Evolutionary conservation across 148 eudicot species (phyloP), one percentile per base, ranked within the genome.

Genomic region (Chenopodium album): DNA sequence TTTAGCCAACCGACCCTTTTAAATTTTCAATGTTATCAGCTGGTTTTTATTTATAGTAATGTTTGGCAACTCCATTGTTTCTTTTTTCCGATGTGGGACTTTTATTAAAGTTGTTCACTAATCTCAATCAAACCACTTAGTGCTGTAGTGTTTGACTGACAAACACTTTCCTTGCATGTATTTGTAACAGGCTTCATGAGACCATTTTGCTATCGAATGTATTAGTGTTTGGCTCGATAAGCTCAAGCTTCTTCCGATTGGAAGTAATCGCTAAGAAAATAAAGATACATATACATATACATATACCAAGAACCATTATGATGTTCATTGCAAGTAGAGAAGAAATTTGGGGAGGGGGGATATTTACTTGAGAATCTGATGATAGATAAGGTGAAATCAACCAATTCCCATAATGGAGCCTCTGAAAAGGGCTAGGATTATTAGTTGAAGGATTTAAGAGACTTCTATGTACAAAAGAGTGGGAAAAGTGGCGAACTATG

Each of bases 1-100:
- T 77, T 94, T 94, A 94, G 98, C 98, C 94, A 94, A 90, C 96
- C 92, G 91, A 92, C 98, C 98, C 98, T 94, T 94, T 93, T 92
- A 88, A 87, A 0, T 22, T 62, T 31, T 0, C 0, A 0, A 0
- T 0, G 1, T 7, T 10, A 0, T 3, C 31, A 32, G 7, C 54
- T 41, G n/a, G 1, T 7, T 26, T 0, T 9, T 31, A 12, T 34
- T 75, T 81, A 75, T 81, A 81, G 6, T 1, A 22, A 2, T 20
- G 12, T 1, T 34, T 16, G 28, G 6, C 13, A 62, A 5, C 22
- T 9, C 20, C 6, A 20, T 19, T 11, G 0, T 8, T 68, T 3
- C 6, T 10, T 23, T 29, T 9, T 8, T 9, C 56, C 82, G 82
- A 80, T 80, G 82, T 80, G 82, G 82, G 82, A 80, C 2, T 6